Evolutionary conservation across 495 filamentous ascomycete genomes (phyloP).

Genomic region (Platismatia glauca): DNA sequence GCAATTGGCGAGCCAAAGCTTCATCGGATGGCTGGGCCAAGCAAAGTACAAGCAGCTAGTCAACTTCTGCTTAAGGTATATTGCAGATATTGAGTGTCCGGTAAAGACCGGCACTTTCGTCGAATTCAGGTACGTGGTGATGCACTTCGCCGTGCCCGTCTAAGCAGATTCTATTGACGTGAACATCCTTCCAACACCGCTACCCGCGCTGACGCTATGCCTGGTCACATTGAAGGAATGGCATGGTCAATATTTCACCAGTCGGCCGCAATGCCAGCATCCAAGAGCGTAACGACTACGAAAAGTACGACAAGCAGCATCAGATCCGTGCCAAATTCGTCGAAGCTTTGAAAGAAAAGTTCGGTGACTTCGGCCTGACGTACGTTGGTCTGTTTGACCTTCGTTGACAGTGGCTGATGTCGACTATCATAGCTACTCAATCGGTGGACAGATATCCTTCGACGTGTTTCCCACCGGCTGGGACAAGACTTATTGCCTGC

Average conservation of each 20-base stretch:
- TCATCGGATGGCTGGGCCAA: constrained; percentile 91
- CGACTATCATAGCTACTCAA: constrained; percentile 56
- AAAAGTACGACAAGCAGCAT: constrained; percentile 67
- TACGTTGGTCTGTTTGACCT: constrained; percentile 36
- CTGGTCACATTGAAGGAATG: constrained; percentile 42
- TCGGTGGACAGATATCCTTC: constrained; percentile 95
- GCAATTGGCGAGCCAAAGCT: constrained; percentile 61
- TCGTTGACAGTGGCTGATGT: background rate
- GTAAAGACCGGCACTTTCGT: constrained; percentile 93
- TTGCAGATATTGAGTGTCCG: constrained; percentile 76
- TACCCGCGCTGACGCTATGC: background rate
- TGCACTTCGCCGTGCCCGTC: background rate
- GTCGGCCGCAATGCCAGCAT: constrained; percentile 81
- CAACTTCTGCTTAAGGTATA: constrained; percentile 77
- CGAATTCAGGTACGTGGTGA: constrained; percentile 59
- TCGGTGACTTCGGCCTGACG: constrained; percentile 77
- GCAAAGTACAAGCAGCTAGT: constrained; percentile 83
- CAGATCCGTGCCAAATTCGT: constrained; percentile 67
- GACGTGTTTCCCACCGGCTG: constrained; percentile 95
- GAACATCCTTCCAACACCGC: too few relatives aligned
- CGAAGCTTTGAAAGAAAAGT: constrained; percentile 63
- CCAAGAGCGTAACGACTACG: constrained; percentile 71
- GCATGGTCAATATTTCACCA: constrained; percentile 93
- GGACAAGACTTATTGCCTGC: constrained; percentile 98
- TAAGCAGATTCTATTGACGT: background rate